Base-by-base conservation (phyloP, 2,329 filamentous ascomycete genomes). In the Penicillium paneum region DNA sequence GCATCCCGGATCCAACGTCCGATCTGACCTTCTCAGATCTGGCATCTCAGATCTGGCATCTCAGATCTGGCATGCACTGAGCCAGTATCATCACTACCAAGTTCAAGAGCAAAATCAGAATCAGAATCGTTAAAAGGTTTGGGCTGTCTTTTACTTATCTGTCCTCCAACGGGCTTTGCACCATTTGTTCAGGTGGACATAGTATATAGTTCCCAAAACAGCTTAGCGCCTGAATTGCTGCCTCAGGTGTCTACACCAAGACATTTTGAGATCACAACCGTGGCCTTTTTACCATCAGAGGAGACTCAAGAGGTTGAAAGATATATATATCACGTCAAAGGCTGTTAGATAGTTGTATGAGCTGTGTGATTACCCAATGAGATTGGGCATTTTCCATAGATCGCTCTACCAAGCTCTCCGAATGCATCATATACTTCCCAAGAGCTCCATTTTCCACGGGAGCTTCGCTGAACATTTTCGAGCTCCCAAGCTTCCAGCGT, bases 211-310 rank as follows among this genome's bases (percentile, higher is more conserved):
- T 49, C 50, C 44, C 5, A 36, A 49, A 36, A 13, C 29, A 10
- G 50, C 6, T 39, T 53, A 53, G 50, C 12, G 8, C 2, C 15
- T 4, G 1, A 0, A 5, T 1, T 0, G 0, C 2, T 41, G 36
- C 50, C 50, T 49, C 8, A 53, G 50, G 50, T 42, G 29, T 49
- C 10, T 1, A 35, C 24, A 43, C 43, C 50, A 53, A 49, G 44
- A 49, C 31, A 52, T 39, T 19, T 17, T 13, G 17, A 53, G 35
- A 49, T 35, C 36, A 36, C 36, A 41, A 49, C 36, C 50, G 50
- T 53, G 50, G 50, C 44, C 50, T 53, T 53, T 53, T 49, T 32
- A 24, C 17, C 36, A 42, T 24, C 36, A 12, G 13, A 39, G 21
- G 31, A 12, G 32, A 36, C 13, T 26, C 13, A 19, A 47, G 26